A percentile compares a stretch with the other conserved stretches of the same genome.
Conservation (phyloP, 2,329 filamentous ascomycete species). For the Pseudocercospora cruenta region DNA sequence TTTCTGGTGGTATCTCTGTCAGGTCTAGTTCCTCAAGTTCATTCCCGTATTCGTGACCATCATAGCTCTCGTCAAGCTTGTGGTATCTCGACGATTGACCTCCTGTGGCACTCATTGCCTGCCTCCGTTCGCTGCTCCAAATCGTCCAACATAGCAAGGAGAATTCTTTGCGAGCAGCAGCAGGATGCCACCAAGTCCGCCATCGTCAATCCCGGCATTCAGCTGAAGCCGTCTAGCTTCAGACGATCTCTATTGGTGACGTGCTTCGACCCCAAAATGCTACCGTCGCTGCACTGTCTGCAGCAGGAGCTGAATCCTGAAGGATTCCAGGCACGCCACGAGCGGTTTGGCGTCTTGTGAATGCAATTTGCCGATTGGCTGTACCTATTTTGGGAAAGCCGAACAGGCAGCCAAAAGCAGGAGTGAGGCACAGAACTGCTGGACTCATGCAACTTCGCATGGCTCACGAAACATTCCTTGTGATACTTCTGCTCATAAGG, state of each 20-base stretch:
- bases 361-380: not conserved
- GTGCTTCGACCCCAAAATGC: not conserved
- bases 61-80: not conserved
- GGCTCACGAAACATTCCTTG: not conserved
- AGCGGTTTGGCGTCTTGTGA: not conserved
- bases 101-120: constrained; percentile 5
- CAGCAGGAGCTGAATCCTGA: not conserved
- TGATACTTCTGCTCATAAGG: not conserved
- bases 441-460: not conserved
- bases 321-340: not conserved
- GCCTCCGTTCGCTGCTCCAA: not conserved
- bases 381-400: not conserved
- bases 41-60: constrained; percentile 2
- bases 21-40: constrained; percentile 4
- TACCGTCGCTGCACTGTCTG: not conserved
- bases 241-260: constrained; percentile 1
- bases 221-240: not conserved
- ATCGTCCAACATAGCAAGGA: not conserved
- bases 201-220: not conserved
- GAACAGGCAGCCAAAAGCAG: not conserved
- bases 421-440: too few species aligned
- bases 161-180: not conserved
- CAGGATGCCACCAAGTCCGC: not conserved
- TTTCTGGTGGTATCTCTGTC: not conserved
- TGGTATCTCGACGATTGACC: constrained; percentile 3